phyloP scores from a whole-genome alignment of 768 basidiomycete species.

The Leucocoprinus birnbaumii region DNA sequence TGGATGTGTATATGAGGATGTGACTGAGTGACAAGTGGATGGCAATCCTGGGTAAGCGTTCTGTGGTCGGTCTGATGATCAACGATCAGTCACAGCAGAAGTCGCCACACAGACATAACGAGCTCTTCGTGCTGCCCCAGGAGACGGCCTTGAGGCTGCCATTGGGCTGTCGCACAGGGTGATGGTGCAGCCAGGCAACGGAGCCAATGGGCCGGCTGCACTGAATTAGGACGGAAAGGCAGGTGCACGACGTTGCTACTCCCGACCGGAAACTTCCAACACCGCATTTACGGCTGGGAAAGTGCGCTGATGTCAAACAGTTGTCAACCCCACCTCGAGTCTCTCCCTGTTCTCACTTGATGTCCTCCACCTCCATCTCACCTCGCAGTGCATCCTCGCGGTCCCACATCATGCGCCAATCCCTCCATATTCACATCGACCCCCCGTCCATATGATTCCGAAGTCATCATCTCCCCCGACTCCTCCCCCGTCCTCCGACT shows the following conservation, averaged over 20 bases:
- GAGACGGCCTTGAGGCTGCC: background rate
- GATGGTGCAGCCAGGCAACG: no score
- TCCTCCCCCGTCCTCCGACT: constrained; percentile 29
- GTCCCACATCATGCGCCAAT: constrained; percentile 32
- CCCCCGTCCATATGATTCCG: constrained; percentile 27
- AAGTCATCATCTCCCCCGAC: constrained; percentile 24
- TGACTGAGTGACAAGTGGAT: no score
- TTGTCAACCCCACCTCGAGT: constrained; percentile 3
- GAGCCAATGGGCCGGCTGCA: background rate
- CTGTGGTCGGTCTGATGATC: constrained; percentile 6
- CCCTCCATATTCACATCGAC: constrained; percentile 37
- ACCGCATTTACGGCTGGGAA: background rate
- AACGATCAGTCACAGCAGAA: background rate
- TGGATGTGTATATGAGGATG: no score
- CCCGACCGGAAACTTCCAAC: constrained; percentile 10
- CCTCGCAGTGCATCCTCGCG: constrained; percentile 30
- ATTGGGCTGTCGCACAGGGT: no score
- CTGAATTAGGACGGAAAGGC: background rate
- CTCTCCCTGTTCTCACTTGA: background rate
- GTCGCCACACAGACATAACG: background rate
- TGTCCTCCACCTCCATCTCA: constrained; percentile 1
- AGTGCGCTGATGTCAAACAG: constrained; percentile 4
- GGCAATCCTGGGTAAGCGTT: no score
- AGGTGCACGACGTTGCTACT: background rate
- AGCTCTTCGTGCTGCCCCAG: background rate